Base-by-base conservation (phyloP, 208 protist species). In the Naegleria gruberi region DNA sequence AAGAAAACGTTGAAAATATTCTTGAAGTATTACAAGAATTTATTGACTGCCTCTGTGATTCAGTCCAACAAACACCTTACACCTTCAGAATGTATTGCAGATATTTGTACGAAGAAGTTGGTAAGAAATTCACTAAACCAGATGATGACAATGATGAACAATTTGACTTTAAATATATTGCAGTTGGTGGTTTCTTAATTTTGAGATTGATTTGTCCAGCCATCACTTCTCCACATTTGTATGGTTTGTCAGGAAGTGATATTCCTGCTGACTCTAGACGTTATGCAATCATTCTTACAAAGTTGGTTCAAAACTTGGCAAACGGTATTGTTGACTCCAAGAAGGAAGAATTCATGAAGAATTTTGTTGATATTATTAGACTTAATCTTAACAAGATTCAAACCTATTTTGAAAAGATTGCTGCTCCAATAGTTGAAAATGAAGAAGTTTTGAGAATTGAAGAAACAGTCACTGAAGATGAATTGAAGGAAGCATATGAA, bases 301-400 rank as follows among this genome's bases (percentile, higher is more conserved):
- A 94, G 46, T 87, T 90, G 37, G 26, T 94, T 1, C 93, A 94
- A 89, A 94, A 94, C 51, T 42, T 94, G 15, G 91, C 91, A 17
- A 94, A 94, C 90, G 91, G 91, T 57, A 81, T 91, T 26, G 47
- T n/a, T 23, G 90, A 92, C 87, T 86, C 86, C 17, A n/a, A 85
- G 34, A 94, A 94, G 46, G 93, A 94, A 90, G 81, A 90, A 26
- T 94, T 93, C 85, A 94, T 94, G 93, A 92, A 90, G 5, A 73
- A 57, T 23, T 90, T 93, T 77, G 92, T 93, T 41, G 40, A 82
- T 5, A 91, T 94, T 46, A 89, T 93, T 7, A 89, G 94, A 17
- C 90, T 57, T 34, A 93, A 94, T 42, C 85, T 91, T 0, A 84
- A 81, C 1, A 90, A 83, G 43, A 89, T 91, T 43, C 86, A 90